These are phyloP conservation scores for Magnusiomyces fungicola DNA, from an alignment of 1,139 yeast genomes.

Conservation along the genomic window DNA sequence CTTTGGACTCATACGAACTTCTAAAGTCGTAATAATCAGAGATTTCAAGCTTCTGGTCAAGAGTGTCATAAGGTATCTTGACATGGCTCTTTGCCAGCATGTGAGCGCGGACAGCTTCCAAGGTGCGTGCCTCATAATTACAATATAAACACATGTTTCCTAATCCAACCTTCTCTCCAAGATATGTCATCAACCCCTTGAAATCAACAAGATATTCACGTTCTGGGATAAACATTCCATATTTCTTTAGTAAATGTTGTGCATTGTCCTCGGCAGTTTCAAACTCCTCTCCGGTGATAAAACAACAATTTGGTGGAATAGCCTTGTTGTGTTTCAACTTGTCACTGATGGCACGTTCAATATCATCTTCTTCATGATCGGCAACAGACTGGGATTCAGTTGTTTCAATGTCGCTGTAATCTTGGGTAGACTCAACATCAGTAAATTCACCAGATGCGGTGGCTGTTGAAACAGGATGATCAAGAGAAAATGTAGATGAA, in stretches of 20 bases:
- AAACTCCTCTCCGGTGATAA: constrained; percentile 59
- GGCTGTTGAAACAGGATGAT: constrained; percentile 41
- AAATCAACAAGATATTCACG: constrained; percentile 57
- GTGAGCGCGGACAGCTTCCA: constrained; percentile 88
- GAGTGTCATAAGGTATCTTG: constrained; percentile 79
- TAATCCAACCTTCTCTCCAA: constrained; percentile 76
- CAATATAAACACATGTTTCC: constrained; percentile 86
- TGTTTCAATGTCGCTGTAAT: constrained; percentile 15
- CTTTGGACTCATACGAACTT: constrained; percentile 44
- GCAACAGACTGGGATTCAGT: constrained; percentile 16
- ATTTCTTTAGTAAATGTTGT: constrained; percentile 66
- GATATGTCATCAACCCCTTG: constrained; percentile 62
- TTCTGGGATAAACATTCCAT: constrained; percentile 87
- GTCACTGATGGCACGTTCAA: constrained; percentile 30
- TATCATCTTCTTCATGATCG: constrained; percentile 30
- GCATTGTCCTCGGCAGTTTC: constrained; percentile 55
- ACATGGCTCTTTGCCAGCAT: constrained; percentile 82
- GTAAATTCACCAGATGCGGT: constrained; percentile 27
- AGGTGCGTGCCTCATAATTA: constrained; percentile 68
- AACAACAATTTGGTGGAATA: constrained; percentile 66
- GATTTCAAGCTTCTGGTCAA: constrained; percentile 71
- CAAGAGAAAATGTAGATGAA: constrained; percentile 59
- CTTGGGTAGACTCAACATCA: constrained; percentile 15
- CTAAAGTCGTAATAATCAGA: constrained; percentile 84
- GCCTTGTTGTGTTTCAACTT: constrained; percentile 48